Base-by-base conservation (phyloP, 148 eudicot species). In the Nepenthes gracilis region DNA sequence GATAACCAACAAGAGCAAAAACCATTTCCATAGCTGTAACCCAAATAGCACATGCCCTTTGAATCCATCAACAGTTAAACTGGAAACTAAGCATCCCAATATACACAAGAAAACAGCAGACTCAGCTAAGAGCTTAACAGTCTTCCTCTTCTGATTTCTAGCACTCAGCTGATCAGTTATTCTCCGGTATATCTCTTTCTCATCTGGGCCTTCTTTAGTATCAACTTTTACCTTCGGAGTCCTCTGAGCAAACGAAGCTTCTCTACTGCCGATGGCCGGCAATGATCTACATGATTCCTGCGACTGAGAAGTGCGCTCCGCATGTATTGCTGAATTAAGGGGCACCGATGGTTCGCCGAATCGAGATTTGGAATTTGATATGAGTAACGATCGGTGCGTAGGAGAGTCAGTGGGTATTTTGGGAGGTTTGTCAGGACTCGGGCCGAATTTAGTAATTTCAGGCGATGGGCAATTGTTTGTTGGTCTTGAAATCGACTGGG, bases 301-400 rank as follows among this genome's bases (percentile, higher is more conserved):
- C 23, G 63, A 63, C 33, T 53, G 57, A 32, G 56, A 45, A 35
- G 33, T 57, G 5, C 61, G 54, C 55, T 33, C 58, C 36, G 14
- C 15, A 10, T 57, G 9, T 15, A 64, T 57, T 49, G 70, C 66
- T 0, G 75, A 36, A 14, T 78, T 78, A 65, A 78, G 58, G 2
- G 75, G 62, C 38, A 78, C 57, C 14, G 91, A 72, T 38, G 76
- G 93, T 71, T 89, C 96, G 8, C 96, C 96, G 60, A 89, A 85
- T 70, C 96, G 73, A 2, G 90, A 81, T 47, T 81, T 85, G 61
- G 85, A 81, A 69, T 78, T 63, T 68, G 68, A 61, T 71, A 75
- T 37, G 63, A 77, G 48, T 1, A 83, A 60, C 55, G 45, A 76
- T 13, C 90, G 70, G 10, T 80, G 67, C 2, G 60, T 67, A 9